phyloP scores from a whole-genome alignment of 768 basidiomycete genomes.

The Naganishia kalamii region DNA sequence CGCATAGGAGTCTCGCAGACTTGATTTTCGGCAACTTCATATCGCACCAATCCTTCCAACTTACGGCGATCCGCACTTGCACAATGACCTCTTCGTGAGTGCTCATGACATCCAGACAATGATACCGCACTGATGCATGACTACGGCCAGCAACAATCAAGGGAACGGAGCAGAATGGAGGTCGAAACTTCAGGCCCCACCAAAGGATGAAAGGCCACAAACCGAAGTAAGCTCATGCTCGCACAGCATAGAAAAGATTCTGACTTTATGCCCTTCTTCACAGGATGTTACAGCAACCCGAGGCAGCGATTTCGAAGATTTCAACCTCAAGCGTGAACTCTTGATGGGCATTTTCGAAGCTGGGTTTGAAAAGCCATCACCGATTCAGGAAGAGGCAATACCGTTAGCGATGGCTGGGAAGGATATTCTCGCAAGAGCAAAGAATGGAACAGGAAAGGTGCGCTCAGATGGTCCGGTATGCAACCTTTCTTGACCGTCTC shows the following conservation, averaged over 20 bases:
- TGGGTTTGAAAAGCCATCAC: conserved; percentile 83
- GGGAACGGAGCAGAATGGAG: conserved; percentile 55
- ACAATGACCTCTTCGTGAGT: background rate
- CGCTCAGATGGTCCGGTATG: conserved; percentile 1
- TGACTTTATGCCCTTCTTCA: background rate
- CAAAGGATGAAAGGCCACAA: conserved; percentile 87
- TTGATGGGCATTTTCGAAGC: conserved; percentile 99
- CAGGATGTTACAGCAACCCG: conserved; percentile 86
- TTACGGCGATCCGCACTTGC: background rate
- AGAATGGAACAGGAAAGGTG: conserved; percentile 62
- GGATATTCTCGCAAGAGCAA: conserved; percentile 57
- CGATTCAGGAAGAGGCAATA: conserved; percentile 98
- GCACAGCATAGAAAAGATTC: background rate
- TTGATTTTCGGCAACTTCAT: no score
- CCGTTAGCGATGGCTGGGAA: conserved; percentile 87
- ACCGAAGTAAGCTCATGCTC: conserved; percentile 58
- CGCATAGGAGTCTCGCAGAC: no score
- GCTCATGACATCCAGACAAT: no score
- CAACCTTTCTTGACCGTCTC: background rate
- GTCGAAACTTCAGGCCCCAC: conserved; percentile 68
- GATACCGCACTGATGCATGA: background rate
- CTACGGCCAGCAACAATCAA: background rate
- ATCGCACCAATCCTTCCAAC: no score
- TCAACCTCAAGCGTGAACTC: conserved; percentile 83
- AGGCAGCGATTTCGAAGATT: conserved; percentile 92